A percentile compares a stretch with the other conserved stretches of the same genome.
Evolutionary conservation across 2,329 filamentous ascomycete genomes (phyloP).

Genomic region (Penicillium digitatum): DNA sequence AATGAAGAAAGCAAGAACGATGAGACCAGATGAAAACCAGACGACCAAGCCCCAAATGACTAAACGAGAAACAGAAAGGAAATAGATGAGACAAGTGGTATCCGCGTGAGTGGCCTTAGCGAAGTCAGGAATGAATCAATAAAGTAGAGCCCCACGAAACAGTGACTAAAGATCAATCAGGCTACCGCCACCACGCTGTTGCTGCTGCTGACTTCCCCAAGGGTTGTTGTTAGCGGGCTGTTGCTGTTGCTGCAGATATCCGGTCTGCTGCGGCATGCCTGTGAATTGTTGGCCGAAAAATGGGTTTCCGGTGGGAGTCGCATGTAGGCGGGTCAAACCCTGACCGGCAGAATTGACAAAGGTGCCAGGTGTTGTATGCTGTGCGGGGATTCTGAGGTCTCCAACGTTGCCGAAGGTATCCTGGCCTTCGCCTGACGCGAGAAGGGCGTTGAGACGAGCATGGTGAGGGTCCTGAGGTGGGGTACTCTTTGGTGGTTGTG

Average conservation of each 20-base stretch:
- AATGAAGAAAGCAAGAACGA: neutral
- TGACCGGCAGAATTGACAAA: constrained; percentile 94
- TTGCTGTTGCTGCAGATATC: constrained; percentile 48
- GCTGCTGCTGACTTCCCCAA: constrained; percentile 51
- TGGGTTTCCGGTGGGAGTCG: constrained; percentile 67
- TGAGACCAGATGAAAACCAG: constrained; percentile 5
- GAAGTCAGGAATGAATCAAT: constrained; percentile 2
- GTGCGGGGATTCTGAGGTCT: constrained; percentile 87
- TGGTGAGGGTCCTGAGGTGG: constrained; percentile 53
- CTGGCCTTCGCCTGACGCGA: constrained; percentile 83
- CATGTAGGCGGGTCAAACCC: constrained; percentile 68
- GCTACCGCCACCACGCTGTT: constrained; percentile 51
- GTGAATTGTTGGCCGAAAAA: constrained; percentile 83
- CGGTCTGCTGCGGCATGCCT: constrained; percentile 53
- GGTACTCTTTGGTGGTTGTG: constrained; percentile 34
- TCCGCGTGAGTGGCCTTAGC: constrained; percentile 6
- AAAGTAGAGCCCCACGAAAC: neutral
- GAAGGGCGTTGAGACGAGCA: constrained; percentile 77
- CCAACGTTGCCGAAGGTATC: constrained; percentile 98
- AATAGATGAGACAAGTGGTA: constrained; percentile 6
- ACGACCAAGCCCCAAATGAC: constrained; percentile 1
- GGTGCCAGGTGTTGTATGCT: constrained; percentile 92
- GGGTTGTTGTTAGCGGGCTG: constrained; percentile 51
- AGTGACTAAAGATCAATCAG: constrained; percentile 57
- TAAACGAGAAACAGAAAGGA: neutral